Evolutionary conservation across 208 protist genomes (phyloP), one percentile per base, ranked within the genome.

Genomic region (Herpetomonas tarakana): DNA sequence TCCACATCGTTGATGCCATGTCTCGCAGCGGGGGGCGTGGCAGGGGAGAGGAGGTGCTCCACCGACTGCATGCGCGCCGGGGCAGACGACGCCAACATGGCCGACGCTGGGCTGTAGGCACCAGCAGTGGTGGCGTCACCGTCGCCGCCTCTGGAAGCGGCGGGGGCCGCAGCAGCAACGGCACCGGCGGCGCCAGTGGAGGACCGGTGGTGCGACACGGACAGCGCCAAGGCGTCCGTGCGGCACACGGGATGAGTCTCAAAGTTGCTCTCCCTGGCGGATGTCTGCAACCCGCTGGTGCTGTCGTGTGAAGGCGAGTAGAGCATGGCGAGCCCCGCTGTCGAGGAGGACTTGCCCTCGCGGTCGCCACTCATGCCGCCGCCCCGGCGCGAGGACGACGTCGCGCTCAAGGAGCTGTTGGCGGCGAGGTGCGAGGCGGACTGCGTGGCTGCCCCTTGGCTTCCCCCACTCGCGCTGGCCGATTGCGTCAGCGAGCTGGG

Each of bases 361-460:
- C 46, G 24, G 24, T 26, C 46, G 24, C 7, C 46, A 12, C 52
- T 56, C 21, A 6, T 7, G 14, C 52, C 26, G n/a, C 22, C 29
- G 35, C 45, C 21, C 19, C 38, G 12, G n/a, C 21, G 4, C 38
- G 53, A 35, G 35, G 35, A 41, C 35, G 35, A 41, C 9, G 35
- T 14, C 9, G 35, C 19, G 19, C 16, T 14, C 35, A 44, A 29
- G 35, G 25, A 16, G 7, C 53, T 21, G n/a, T 47, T 47, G 19
- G 22, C 27, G 18, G 45, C 19, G 45, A 51, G 45, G 27, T 26
- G 22, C 44, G 60, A 65, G 27, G 59, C 18, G 57, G 50, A 39
- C 67, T 61, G 18, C 47, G 47, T 49, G 22, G 29, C 29, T 28
- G 29, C 38, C 3, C 29, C 19, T 11, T 4, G 11, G 45, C 45